A percentile compares a stretch with the other conserved stretches of the same genome.
Evolutionary conservation across 1,139 yeast species (phyloP).

Genomic region (Taiozyma onychis): DNA sequence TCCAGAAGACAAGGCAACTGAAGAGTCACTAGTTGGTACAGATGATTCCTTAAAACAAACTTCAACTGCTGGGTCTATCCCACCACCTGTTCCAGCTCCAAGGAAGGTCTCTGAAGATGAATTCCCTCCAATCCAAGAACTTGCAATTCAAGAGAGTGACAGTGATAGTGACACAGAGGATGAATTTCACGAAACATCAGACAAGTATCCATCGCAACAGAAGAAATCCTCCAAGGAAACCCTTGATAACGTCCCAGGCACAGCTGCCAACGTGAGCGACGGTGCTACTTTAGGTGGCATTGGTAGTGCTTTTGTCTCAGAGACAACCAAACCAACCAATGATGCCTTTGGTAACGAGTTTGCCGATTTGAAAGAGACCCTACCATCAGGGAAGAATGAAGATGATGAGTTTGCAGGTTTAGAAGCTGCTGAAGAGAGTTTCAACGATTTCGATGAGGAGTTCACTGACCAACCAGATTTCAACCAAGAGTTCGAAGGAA

Average conservation of each 20-base stretch:
- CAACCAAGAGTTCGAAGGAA: constrained; percentile 26
- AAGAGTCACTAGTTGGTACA: constrained; percentile 3
- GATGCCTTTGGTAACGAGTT: constrained; percentile 38
- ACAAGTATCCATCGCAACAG: constrained; percentile 17
- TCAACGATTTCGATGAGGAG: constrained; percentile 31
- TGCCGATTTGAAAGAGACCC: constrained; percentile 40
- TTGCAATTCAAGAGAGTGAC: constrained; percentile 56
- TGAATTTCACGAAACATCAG: constrained; percentile 38
- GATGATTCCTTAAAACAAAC: constrained; percentile 3
- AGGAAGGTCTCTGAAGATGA: constrained; percentile 34
- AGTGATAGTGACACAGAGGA: constrained; percentile 44
- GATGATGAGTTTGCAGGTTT: constrained; percentile 46
- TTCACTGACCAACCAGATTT: constrained; percentile 20
- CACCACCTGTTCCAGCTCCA: background rate
- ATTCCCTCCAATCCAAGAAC: constrained; percentile 68
- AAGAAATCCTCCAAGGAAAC: background rate
- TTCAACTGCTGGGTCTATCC: background rate
- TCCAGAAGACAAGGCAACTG: background rate
- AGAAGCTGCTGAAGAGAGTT: constrained; percentile 38
- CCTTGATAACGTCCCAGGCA: constrained; percentile 4
- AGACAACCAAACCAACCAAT: constrained; percentile 4
- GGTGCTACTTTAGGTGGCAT: constrained; percentile 5
- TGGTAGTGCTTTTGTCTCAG: constrained; percentile 1
- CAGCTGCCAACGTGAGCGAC: constrained; percentile 9
- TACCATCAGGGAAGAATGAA: constrained; percentile 21